Evolutionary conservation across 192 early-diverging fungal species (phyloP), one percentile per base, ranked within the genome.

Genomic region (Piromyces finnis): DNA sequence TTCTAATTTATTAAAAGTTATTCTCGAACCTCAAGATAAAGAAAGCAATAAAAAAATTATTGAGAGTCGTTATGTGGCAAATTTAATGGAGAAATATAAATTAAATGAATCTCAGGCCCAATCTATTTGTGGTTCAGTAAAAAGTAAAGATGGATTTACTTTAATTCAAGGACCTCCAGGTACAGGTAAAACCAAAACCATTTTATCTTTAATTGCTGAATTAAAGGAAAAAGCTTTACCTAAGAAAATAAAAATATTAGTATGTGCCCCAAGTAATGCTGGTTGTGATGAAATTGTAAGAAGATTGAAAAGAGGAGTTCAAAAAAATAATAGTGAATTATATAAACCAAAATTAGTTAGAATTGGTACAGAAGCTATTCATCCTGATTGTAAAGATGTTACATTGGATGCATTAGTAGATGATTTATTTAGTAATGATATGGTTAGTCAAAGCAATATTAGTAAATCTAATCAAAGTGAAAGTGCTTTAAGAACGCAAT

Each of bases 231-330:
- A 84, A 37, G 78, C 79, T 5, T 37, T 85, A 0, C 77, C 84
- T 13, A 30, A 83, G 88, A 91, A 83, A 84, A 87, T 5, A 26
- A 39, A 80, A 39, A 82, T 99, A 41, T 86, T 99, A 11, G 91
- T 95, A 13, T 97, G 96, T 81, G 96, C 95, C n/a, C 97, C 97
- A 11, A 94, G 92, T 80, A 99, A 99, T 82, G 96, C 97, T 6
- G 97, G 95, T 0, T 94, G 95, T 35, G 97, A 99, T 81, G 97
- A 99, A 85, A 94, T 99, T 83, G 94, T 93, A 16, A 92, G 94
- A 81, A 89, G 97, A 16, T 79, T 99, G 17, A 93, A 91, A 84
- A 80, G 85, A 2, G 97, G 96, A 29, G 93, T 97, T 28, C 78
- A 82, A 12, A 87, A 90, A 28, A 85, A 11, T 78, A 81, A 83